Conservation (phyloP, 2,329 filamentous ascomycete species). For the Celoporthe dispersa region DNA sequence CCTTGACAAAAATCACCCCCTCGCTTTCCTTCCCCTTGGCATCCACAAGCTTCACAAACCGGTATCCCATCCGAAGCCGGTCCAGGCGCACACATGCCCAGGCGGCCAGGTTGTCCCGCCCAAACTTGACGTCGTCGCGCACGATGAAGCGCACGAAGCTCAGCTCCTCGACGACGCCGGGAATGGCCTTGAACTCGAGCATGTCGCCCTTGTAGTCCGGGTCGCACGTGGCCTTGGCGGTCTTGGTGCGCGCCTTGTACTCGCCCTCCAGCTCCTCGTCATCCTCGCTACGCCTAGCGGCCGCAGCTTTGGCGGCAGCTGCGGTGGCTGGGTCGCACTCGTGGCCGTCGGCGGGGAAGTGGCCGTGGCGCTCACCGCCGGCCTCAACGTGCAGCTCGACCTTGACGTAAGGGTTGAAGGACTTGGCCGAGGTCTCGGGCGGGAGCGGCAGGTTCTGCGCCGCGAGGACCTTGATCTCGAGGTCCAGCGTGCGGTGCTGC, state of each 20-base stretch:
- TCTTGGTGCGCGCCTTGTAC: constrained; percentile 59
- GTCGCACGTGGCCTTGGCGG: constrained; percentile 56
- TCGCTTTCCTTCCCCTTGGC: constrained; percentile 66
- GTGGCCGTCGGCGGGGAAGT: constrained; percentile 18
- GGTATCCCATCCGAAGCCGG: constrained; percentile 73
- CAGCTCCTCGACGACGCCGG: constrained; percentile 67
- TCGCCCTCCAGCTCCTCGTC: constrained; percentile 61
- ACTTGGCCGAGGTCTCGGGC: constrained; percentile 50
- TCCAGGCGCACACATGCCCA: constrained; percentile 92
- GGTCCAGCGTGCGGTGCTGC: constrained; percentile 63
- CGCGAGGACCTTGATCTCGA: constrained; percentile 75
- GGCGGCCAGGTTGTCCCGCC: constrained; percentile 73
- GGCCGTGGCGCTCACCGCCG: constrained; percentile 48
- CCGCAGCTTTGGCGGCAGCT: constrained; percentile 12
- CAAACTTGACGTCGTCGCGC: constrained; percentile 81
- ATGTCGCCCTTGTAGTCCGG: constrained; percentile 66
- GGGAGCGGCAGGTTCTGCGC: constrained; percentile 77
- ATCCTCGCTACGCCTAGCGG: constrained; percentile 38
- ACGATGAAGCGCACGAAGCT: constrained; percentile 83
- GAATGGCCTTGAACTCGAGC: constrained; percentile 59
- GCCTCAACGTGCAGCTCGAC: constrained; percentile 82
- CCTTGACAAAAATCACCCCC: constrained; percentile 74
- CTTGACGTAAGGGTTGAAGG: constrained; percentile 81
- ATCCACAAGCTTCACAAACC: constrained; percentile 78
- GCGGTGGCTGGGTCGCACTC: constrained; percentile 21